These are phyloP conservation scores for Pyrenochaeta sp. DNA, from an alignment of 2,329 filamentous ascomycete species.

Conservation along the genomic window DNA sequence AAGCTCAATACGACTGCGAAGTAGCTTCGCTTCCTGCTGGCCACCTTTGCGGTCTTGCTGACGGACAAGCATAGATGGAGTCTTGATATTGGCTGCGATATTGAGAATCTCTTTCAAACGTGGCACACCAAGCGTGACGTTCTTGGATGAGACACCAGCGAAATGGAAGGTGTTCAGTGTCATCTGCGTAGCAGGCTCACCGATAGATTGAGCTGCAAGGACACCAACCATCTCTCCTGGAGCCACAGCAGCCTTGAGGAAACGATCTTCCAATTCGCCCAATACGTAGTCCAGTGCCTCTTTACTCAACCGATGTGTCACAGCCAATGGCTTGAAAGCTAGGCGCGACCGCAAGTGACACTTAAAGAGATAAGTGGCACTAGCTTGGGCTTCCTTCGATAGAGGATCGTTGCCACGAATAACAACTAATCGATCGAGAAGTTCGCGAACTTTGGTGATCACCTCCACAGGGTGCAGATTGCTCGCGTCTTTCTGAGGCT, in stretches of 20 bases:
- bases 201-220: conserved; percentile 95
- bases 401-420: conserved; percentile 86
- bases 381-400: conserved; percentile 85
- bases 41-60: conserved; percentile 68
- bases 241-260: conserved; percentile 83
- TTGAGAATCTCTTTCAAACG: conserved; percentile 99
- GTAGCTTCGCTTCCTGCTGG: conserved; percentile 82
- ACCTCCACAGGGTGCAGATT: conserved; percentile 90
- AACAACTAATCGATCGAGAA: conserved; percentile 81
- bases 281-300: conserved; percentile 92
- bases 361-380: conserved; percentile 91
- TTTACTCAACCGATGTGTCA: conserved; percentile 85
- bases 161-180: conserved; percentile 99
- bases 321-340: conserved; percentile 91
- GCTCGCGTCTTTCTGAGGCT: conserved; percentile 78
- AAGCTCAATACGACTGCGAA: conserved; percentile 92
- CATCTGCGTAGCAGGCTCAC: conserved; percentile 99
- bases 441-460: conserved; percentile 76
- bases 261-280: conserved; percentile 88
- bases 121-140: conserved; percentile 97
- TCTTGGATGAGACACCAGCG: conserved; percentile 99
- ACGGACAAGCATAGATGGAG: conserved; percentile 94
- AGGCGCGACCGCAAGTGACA: conserved; percentile 87
- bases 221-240: conserved; percentile 99
- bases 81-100: conserved; percentile 97